A percentile compares a stretch with the other conserved stretches of the same genome.
These are phyloP conservation scores for Yamadazyma olivae DNA, from an alignment of 805 yeast genomes.

Conservation along the genomic window DNA sequence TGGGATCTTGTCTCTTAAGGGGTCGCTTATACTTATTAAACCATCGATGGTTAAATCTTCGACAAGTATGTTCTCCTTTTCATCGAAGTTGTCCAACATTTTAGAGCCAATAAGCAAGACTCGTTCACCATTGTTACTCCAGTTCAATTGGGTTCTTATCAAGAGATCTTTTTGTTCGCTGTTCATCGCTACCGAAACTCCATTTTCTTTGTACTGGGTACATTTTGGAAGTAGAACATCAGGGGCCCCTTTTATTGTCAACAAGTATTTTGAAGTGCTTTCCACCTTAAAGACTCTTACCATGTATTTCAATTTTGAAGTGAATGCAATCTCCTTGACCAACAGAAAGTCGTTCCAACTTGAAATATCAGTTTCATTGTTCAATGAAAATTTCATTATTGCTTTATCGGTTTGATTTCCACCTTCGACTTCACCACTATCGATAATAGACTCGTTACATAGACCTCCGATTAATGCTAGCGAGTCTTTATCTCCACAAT, in stretches of 20 bases:
- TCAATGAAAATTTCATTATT: conserved; percentile 31
- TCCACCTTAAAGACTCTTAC: conserved; percentile 26
- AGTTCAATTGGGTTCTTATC: conserved; percentile 23
- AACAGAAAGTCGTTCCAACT: conserved; percentile 11
- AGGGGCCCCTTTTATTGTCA: conserved; percentile 45
- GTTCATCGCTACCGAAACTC: background rate
- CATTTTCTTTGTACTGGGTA: conserved; percentile 8
- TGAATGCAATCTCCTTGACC: conserved; percentile 32
- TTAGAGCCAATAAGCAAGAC: conserved; percentile 28
- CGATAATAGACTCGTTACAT: conserved; percentile 30
- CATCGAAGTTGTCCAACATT: conserved; percentile 15
- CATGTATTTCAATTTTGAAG: conserved; percentile 47
- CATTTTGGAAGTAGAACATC: conserved; percentile 30
- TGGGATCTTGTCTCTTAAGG: conserved; percentile 35
- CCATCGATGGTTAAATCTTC: conserved; percentile 25
- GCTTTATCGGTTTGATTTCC: conserved; percentile 53
- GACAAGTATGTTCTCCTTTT: conserved; percentile 7
- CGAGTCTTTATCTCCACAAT: conserved; percentile 7
- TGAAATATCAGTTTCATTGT: conserved; percentile 5
- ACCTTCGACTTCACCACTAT: conserved; percentile 1
- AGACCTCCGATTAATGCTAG: conserved; percentile 20
- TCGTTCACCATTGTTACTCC: conserved; percentile 37
- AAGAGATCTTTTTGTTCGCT: conserved; percentile 11
- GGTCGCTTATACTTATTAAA: conserved; percentile 42
- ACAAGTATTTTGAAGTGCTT: conserved; percentile 11